A percentile compares a stretch with the other conserved stretches of the same genome.
phyloP scores from a whole-genome alignment of 208 protist genomes.

The Spongospora subterranea region DNA sequence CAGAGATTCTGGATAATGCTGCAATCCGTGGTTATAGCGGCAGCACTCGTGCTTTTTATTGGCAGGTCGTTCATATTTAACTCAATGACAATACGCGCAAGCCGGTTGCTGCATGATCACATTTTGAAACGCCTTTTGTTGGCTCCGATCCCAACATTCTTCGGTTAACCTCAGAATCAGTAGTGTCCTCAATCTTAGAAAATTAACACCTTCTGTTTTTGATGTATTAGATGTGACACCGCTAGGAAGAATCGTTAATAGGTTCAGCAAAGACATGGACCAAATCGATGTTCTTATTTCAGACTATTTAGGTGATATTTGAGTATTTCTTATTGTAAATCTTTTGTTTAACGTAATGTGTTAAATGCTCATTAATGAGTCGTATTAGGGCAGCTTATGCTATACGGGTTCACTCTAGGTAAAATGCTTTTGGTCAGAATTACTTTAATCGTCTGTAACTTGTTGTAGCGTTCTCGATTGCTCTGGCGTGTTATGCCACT shows the following conservation, averaged over 20 bases:
- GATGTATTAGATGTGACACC: slow-evolving; percentile 91
- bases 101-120: neutral
- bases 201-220: too few relatives aligned
- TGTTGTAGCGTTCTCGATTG: neutral
- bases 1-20: neutral
- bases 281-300: slow-evolving; percentile 47
- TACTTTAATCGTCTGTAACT: neutral
- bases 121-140: neutral
- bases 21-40: neutral
- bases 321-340: neutral
- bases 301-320: slow-evolving; percentile 33
- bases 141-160: slow-evolving; percentile 30
- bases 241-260: slow-evolving; percentile 88
- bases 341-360: neutral
- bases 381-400: slow-evolving; percentile 5
- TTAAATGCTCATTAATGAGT: neutral
- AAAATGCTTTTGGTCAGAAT: neutral
- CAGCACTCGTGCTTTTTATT: neutral
- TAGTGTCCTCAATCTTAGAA: slow-evolving; percentile 69
- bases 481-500: neutral
- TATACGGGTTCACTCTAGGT: slow-evolving; percentile 27
- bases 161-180: neutral
- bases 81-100: neutral
- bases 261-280: slow-evolving; percentile 88
- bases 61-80: neutral